Evolutionary conservation across 257 asterid species (phyloP), one percentile per base, ranked within the genome.

Genomic region (Plectranthus barbatus): DNA sequence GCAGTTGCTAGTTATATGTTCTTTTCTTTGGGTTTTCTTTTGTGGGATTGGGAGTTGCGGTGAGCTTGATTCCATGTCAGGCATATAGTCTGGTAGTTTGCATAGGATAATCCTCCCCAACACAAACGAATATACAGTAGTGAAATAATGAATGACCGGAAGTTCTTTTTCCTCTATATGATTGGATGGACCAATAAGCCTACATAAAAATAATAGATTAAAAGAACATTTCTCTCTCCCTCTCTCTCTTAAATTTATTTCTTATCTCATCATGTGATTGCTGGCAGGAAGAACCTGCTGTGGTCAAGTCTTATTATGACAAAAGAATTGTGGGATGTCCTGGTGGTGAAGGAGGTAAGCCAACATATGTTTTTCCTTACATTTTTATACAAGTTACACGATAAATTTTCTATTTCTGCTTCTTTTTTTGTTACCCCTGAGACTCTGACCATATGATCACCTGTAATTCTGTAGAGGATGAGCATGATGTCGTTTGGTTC

Each of bases 401-500:
- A 26, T 55, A 18, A 15, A 15, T 48, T 21, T 15, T 44, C 54
- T 51, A 52, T 34, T 47, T 44, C 56, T 44, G 50, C 36, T 6
- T 57, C n/a, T n/a, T n/a, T n/a, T n/a, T n/a, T n/a, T n/a, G n/a
- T 11, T 4, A 12, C 9, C 33, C 17, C 21, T 47, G 26, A 9
- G 51, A 18, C 40, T 37, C 57, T 69, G 56, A 65, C 47, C 51
- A 53, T 26, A 61, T 73, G 42, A 40, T 72, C 64, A 47, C 65
- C 45, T 21, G 26, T 14, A 46, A 73, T 70, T 55, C 58, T 52
- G 67, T 92, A 93, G 99, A 93, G 79, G 96, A 93, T 64, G 99
- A 93, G 72, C 99, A 93, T 37, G 99, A 93, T 39, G 95, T 93
- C 64, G 97, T 90, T 67, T 93, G 99, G 99, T 93, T 93, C 78